Evolutionary conservation across 2,329 filamentous ascomycete species (phyloP).

Genomic region (Pyrenochaeta sp.): DNA sequence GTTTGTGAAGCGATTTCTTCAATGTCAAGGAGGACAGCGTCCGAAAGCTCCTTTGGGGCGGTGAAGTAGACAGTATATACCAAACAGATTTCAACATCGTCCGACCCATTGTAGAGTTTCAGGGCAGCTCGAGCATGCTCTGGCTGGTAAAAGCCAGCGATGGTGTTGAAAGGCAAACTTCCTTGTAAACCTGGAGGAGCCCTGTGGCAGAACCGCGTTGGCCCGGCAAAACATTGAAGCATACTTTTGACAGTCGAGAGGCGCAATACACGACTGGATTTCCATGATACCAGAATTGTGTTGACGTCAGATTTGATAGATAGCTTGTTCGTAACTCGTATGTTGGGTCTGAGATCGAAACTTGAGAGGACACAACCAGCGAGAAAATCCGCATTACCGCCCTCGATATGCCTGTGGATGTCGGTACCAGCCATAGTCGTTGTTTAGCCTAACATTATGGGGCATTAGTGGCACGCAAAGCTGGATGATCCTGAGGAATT

Average conservation of each 20-base stretch:
- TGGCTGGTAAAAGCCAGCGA: constrained; percentile 11
- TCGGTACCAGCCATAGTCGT: constrained; percentile 1
- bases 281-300: constrained; percentile 12
- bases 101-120: neutral
- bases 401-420: constrained; percentile 8
- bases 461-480: neutral
- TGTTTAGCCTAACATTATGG: neutral
- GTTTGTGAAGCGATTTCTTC: constrained; percentile 3
- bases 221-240: constrained; percentile 4
- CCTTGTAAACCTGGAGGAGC: neutral
- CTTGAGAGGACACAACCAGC: constrained; percentile 6
- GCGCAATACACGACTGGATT: neutral
- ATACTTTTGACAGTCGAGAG: neutral
- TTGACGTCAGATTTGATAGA: constrained; percentile 14
- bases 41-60: constrained; percentile 5
- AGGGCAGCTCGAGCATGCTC: constrained; percentile 12
- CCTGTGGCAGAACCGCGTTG: constrained; percentile 4
- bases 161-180: neutral
- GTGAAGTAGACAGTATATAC: constrained; percentile 12
- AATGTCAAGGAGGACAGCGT: constrained; percentile 1
- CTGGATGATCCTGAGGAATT: neutral
- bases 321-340: constrained; percentile 8
- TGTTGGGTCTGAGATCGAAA: constrained; percentile 2
- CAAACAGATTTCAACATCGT: neutral
- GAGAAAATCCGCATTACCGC: constrained; percentile 4